These are phyloP conservation scores for Penicillium hordei DNA, from an alignment of 2,329 filamentous ascomycete genomes.

Conservation along the genomic window DNA sequence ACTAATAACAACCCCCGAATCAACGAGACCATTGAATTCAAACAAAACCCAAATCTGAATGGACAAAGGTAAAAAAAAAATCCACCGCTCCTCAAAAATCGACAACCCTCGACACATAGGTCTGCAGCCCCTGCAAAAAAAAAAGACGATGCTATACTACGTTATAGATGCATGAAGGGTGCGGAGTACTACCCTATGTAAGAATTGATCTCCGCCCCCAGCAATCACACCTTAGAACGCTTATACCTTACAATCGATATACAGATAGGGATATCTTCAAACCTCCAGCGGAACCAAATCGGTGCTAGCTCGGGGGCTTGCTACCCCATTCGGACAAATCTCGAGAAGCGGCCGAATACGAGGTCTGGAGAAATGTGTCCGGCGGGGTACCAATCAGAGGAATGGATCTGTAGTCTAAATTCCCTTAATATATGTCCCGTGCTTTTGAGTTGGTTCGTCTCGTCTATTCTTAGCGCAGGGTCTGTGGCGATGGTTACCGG, in stretches of 20 bases:
- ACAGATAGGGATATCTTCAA: background rate
- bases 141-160: background rate
- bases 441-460: background rate
- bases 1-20: background rate
- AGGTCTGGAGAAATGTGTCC: conserved; percentile 4
- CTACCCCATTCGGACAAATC: background rate
- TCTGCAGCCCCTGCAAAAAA: background rate
- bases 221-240: no score
- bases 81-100: background rate
- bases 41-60: background rate
- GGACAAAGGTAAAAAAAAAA: background rate
- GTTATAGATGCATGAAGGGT: background rate
- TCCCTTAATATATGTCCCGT: background rate
- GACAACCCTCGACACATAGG: background rate
- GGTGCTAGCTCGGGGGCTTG: background rate
- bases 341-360: conserved; percentile 15
- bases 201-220: background rate
- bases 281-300: background rate
- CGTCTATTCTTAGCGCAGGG: conserved; percentile 10
- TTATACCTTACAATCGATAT: background rate
- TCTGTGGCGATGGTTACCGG: no score
- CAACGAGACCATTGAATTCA: background rate
- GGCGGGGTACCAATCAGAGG: conserved; percentile 4
- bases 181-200: background rate
- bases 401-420: conserved; percentile 6